Evolutionary conservation across 1,284 basidiomycete species (phyloP).

Genomic region (Ustilago hordei): DNA sequence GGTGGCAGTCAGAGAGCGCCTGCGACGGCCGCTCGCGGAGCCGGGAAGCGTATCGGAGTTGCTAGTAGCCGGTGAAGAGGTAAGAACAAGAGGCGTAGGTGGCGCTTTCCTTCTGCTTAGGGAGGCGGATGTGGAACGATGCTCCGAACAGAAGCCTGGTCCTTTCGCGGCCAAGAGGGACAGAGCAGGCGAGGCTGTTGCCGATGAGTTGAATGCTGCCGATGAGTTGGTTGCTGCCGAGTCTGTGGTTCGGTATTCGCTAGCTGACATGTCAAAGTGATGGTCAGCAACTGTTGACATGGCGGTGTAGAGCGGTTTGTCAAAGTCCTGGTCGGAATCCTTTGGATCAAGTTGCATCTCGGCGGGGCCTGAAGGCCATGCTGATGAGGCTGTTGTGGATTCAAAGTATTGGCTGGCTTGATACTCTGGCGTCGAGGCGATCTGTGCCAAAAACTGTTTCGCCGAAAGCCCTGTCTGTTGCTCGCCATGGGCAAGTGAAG

Average conservation of each 20-base stretch:
- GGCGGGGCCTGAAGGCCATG: not conserved
- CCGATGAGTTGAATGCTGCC: slow-evolving; percentile 6
- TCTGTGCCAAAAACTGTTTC: slow-evolving; percentile 41
- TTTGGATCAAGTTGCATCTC: not conserved
- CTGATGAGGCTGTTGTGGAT: slow-evolving; percentile 10
- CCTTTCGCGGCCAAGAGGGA: slow-evolving; percentile 15
- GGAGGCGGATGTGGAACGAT: slow-evolving; percentile 26
- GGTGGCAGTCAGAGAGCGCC: slow-evolving; percentile 29
- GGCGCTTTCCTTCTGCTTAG: slow-evolving; percentile 31
- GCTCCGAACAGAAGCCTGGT: slow-evolving; percentile 26
- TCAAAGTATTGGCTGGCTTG: slow-evolving; percentile 42
- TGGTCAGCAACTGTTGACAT: not conserved
- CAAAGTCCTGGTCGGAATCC: not conserved
- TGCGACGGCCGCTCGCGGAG: slow-evolving; percentile 17
- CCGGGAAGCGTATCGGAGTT: slow-evolving; percentile 27
- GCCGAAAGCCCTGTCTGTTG: slow-evolving; percentile 22
- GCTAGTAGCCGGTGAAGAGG: slow-evolving; percentile 35
- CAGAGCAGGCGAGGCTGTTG: slow-evolving; percentile 8
- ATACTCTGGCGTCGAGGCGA: slow-evolving; percentile 38
- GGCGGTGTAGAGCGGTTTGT: not conserved
- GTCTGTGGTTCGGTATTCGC: not conserved
- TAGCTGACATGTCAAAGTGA: not conserved
- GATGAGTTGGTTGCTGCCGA: slow-evolving; percentile 10
- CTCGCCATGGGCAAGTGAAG: slow-evolving; percentile 1
- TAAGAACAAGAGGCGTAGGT: slow-evolving; percentile 38